Evolutionary conservation across 116 monocot genomes (phyloP), one percentile per base, ranked within the genome.

Genomic region (Posidonia oceanica): DNA sequence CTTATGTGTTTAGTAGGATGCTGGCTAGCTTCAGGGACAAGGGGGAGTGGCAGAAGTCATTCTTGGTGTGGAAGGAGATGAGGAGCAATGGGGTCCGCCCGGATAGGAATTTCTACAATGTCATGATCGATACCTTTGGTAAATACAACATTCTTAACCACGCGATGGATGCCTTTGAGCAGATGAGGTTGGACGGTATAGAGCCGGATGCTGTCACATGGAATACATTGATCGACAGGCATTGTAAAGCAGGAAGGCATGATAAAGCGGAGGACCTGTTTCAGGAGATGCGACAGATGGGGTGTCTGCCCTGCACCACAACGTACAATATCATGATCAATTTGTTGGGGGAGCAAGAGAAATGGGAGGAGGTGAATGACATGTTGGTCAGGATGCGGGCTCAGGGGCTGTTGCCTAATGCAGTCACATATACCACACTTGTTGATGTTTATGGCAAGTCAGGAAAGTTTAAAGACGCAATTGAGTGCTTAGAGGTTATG

Each of bases 51-150:
- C 93, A 93, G 83, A 90, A 84, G 70, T 78, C 93, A 2, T 92
- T 98, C 61, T 77, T 83, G 5, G 82, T 98, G 23, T 72, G 93
- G 73, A 85, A 77, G 72, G 93, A 93, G 79, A 98, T 98, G 98
- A 75, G 76, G 72, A 83, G 64, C 48, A 80, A 69, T 65, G 93
- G 90, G 14, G 75, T 98, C 48, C 71, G 73, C 0, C 98, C 93
- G 0, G 93, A 98, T 39, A 66, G 87, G 17, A 90, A 93, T 78
- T 98, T 98, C 75, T 98, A 93, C 74, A 93, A 98, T 72, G 87
- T 98, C 40, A 90, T 98, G 97, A 98, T 98, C 0, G 93, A 98
- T 72, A 71, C 84, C 10, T 98, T 98, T 66, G 93, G 97, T 23
- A 98, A 87, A 79, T 81, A 86, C 68, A 98, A 90, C 63, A 85